Evolutionary conservation across 331 rosid genomes (phyloP).

Genomic region (Erythrophleum ivorense): DNA sequence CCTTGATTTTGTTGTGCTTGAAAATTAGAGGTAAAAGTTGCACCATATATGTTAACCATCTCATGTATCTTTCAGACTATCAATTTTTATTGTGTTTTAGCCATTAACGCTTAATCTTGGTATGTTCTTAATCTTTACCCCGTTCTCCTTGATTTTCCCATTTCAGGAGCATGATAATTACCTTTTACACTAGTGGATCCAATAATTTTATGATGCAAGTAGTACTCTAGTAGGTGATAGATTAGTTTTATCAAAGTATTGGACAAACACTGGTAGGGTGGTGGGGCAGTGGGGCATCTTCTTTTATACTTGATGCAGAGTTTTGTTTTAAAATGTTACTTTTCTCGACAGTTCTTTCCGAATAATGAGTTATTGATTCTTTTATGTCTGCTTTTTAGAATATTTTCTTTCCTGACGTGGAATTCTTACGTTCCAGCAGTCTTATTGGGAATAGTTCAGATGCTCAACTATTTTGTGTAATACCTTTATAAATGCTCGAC

Average conservation of each 20-base stretch:
- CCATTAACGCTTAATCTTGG: not conserved
- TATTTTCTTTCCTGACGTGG: not conserved
- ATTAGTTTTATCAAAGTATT: not conserved
- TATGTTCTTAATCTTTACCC: not conserved
- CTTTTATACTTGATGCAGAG: not conserved
- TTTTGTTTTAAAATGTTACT: not conserved
- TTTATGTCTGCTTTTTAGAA: not conserved
- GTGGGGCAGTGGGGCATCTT: conserved; percentile 2
- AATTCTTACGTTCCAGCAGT: conserved; percentile 25
- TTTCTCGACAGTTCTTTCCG: conserved; percentile 15
- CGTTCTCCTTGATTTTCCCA: not conserved
- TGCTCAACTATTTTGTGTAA: conserved; percentile 11
- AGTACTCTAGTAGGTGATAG: not conserved
- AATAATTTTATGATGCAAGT: not conserved
- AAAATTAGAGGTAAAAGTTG: conserved; percentile 59
- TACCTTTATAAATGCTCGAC: conserved; percentile 6
- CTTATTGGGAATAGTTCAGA: conserved; percentile 31
- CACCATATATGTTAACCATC: conserved; percentile 14
- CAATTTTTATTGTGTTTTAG: not conserved
- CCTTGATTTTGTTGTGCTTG: conserved; percentile 42
- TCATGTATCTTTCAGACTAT: not conserved
- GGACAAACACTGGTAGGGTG: conserved; percentile 13
- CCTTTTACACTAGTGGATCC: not conserved
- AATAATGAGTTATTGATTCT: conserved; percentile 34
- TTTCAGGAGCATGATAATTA: conserved; percentile 1